phyloP scores from a whole-genome alignment of 768 basidiomycete species.

The Aureoboletus auriporus region DNA sequence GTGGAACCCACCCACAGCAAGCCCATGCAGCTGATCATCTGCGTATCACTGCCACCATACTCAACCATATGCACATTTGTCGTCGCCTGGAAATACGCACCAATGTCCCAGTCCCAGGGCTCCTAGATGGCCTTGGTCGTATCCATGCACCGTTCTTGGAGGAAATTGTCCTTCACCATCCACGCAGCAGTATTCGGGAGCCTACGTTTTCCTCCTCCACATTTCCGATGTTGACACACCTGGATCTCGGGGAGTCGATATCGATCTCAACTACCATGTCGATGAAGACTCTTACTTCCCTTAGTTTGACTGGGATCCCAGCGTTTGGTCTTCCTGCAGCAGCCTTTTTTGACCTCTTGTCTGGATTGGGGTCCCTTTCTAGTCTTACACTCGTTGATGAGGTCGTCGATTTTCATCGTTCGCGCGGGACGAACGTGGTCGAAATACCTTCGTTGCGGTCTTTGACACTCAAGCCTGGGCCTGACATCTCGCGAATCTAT shows the following conservation, averaged over 20 bases:
- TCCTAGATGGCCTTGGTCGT: constrained; percentile 20
- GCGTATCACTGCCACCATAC: constrained; percentile 23
- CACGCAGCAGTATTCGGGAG: constrained; percentile 6
- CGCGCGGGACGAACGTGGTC: constrained; percentile 3
- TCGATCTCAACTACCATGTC: constrained; percentile 16
- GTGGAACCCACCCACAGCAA: constrained; percentile 17
- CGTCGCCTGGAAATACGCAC: constrained; percentile 24
- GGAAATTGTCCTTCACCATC: constrained; percentile 24
- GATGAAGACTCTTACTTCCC: constrained; percentile 17
- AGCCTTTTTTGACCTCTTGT: constrained; percentile 21
- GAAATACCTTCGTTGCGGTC: constrained; percentile 18
- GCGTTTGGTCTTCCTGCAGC: constrained; percentile 18
- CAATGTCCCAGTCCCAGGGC: constrained; percentile 20
- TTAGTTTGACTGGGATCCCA: constrained; percentile 23
- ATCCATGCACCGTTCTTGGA: constrained; percentile 23
- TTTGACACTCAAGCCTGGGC: constrained; percentile 21
- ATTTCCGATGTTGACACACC: constrained; percentile 18
- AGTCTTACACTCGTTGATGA: constrained; percentile 24
- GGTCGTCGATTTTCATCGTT: constrained; percentile 24
- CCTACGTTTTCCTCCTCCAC: constrained; percentile 14
- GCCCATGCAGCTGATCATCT: constrained; percentile 17
- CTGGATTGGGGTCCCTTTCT: constrained; percentile 19
- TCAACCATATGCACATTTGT: constrained; percentile 24
- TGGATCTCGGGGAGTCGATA: constrained; percentile 21
- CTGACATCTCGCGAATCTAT: constrained; percentile 26